Evolutionary conservation across 2,329 filamentous ascomycete genomes (phyloP).

Genomic region (Leptographium galeiforme): DNA sequence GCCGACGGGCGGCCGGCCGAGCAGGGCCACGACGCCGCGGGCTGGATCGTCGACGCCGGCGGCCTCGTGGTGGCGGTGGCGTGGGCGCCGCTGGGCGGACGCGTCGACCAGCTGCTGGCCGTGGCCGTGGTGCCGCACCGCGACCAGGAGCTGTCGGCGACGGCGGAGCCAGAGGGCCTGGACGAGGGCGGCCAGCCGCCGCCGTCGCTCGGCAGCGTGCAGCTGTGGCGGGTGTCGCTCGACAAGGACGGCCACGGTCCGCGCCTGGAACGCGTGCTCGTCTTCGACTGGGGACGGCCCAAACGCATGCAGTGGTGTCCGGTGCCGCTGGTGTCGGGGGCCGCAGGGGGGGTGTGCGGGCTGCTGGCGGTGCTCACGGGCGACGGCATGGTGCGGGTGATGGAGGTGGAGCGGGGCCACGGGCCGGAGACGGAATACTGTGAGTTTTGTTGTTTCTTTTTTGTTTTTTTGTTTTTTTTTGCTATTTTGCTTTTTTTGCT

Average conservation of each 20-base stretch:
- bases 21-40: conserved; percentile 11
- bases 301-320: conserved; percentile 42
- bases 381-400: conserved; percentile 36
- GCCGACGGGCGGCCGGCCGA: conserved; percentile 6
- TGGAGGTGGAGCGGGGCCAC: conserved; percentile 25
- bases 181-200: conserved; percentile 12
- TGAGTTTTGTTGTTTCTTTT: conserved; percentile 15
- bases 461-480: neutral
- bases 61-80: conserved; percentile 38
- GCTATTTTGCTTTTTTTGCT: neutral
- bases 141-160: conserved; percentile 27
- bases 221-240: conserved; percentile 38
- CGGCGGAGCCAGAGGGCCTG: conserved; percentile 1
- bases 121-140: conserved; percentile 35
- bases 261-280: conserved; percentile 26
- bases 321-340: conserved; percentile 17
- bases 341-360: conserved; percentile 11
- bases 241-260: neutral
- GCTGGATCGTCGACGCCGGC: conserved; percentile 41
- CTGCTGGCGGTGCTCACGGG: conserved; percentile 35
- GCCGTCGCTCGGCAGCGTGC: conserved; percentile 28
- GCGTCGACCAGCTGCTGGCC: conserved; percentile 34
- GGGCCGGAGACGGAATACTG: conserved; percentile 20
- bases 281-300: conserved; percentile 36
- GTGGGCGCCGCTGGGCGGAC: conserved; percentile 31